Base-by-base conservation (phyloP, 306 rosid species). In the Lupinus albus region DNA sequence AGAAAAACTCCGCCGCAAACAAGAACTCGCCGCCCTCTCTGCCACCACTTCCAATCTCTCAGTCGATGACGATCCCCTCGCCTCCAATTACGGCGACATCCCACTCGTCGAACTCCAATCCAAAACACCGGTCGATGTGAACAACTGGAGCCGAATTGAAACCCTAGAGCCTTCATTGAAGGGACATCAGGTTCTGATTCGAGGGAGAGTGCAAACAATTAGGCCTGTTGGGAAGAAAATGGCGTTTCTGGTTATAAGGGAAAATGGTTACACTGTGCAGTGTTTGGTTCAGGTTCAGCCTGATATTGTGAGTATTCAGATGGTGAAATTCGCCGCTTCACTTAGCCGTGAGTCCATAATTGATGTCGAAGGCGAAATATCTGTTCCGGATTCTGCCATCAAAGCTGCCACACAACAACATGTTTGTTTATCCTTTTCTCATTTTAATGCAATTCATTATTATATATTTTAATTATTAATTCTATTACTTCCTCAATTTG, bases 201-300 rank as follows among this genome's bases (percentile, higher is more conserved):
- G 96, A 0, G 99, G 97, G 0, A 80, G 91, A 7, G 84, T 88
- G 1, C 99, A 94, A 78, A 46, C 91, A 46, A 88, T 90, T 76
- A 91, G 99, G 0, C 85, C 97, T 0, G 95, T 88, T 11, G 89
- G 87, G 64, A 94, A 94, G 88, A 94, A 91, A 60, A 89, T 93
- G 97, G 85, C 92, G 0, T 94, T 94, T 39, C 10, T 90, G 59
- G 91, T 94, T 1, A 54, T 94, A 0, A 81, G 99, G 32, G 91
- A 94, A 65, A 67, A 21, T 1, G 96, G 97, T 0, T 94, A 77
- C 65, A 86, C 97, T 0, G 92, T 90, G 16, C 99, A 94, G 72
- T 94, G 99, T 18, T 76, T 90, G 13, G 90, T 86, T 8, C 85
- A 89, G 48, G 95, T 73, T 32, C 87, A 78, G 64, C 78, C 87